phyloP scores from a whole-genome alignment of 768 basidiomycete genomes.

The Lactarius akahatsu region DNA sequence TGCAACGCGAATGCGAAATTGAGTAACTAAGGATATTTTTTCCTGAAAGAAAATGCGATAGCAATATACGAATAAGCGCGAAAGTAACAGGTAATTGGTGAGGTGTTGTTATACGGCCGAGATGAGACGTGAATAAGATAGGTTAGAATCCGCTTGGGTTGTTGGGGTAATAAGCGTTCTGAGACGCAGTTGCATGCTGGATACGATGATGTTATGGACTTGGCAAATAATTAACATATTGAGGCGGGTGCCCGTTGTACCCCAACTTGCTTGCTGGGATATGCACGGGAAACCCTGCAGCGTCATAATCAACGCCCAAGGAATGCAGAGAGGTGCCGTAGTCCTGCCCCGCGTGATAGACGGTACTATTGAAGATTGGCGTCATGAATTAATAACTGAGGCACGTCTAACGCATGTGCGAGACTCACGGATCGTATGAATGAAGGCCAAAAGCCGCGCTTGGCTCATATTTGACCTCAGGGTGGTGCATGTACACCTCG shows the following conservation, averaged over 20 bases:
- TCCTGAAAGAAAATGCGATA: not conserved
- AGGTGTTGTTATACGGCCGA: slow-evolving; percentile 15
- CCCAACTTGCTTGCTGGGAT: slow-evolving; percentile 18
- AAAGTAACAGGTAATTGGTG: slow-evolving; percentile 14
- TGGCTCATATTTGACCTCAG: slow-evolving; percentile 23
- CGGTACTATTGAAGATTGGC: not conserved
- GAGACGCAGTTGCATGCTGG: not conserved
- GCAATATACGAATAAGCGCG: slow-evolving; percentile 8
- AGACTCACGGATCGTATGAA: slow-evolving; percentile 25
- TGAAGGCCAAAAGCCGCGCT: slow-evolving; percentile 13
- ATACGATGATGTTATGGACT: slow-evolving; percentile 11
- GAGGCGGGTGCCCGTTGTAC: slow-evolving; percentile 11
- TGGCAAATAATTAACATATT: slow-evolving; percentile 18
- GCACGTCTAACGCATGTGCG: not conserved
- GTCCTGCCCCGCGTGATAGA: slow-evolving; percentile 26
- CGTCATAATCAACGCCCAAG: slow-evolving; percentile 18
- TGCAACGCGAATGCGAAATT: slow-evolving; percentile 6
- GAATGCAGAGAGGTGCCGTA: slow-evolving; percentile 23
- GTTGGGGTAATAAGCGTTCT: slow-evolving; percentile 15
- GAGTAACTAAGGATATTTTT: not conserved
- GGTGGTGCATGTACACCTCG: slow-evolving; percentile 23
- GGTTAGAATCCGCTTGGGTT: slow-evolving; percentile 7
- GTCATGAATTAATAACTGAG: slow-evolving; percentile 2
- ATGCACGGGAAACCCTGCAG: slow-evolving; percentile 16
- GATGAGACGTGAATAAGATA: slow-evolving; percentile 22